A percentile compares a stretch with the other conserved stretches of the same genome.
Evolutionary conservation across 257 asterid species (phyloP).

Genomic region (Nyctanthes arbortristis): DNA sequence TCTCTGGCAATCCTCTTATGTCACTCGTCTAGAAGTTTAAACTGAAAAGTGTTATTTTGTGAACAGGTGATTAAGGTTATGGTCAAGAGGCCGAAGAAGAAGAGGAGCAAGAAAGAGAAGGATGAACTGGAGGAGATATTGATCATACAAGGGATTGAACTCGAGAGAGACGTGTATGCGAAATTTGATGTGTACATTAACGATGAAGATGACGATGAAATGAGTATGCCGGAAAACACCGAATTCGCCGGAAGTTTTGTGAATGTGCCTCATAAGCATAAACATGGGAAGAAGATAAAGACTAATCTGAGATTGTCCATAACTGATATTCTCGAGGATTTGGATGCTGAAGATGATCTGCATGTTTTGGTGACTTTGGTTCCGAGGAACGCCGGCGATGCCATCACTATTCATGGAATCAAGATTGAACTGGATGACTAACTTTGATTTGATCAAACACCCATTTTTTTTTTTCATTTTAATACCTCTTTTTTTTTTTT

Average conservation of each 20-base stretch:
- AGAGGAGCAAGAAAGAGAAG: slow-evolving; percentile 62
- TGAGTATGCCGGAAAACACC: slow-evolving; percentile 43
- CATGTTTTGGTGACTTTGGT: slow-evolving; percentile 67
- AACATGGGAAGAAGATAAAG: slow-evolving; percentile 40
- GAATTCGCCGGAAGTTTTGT: slow-evolving; percentile 75
- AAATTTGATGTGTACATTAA: slow-evolving; percentile 68
- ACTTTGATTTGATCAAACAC: not conserved
- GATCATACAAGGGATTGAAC: slow-evolving; percentile 52
- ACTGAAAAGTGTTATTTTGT: too few species aligned
- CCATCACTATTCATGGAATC: slow-evolving; percentile 38
- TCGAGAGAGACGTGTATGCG: slow-evolving; percentile 45
- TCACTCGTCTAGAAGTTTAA: too few species aligned
- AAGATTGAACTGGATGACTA: slow-evolving; percentile 64
- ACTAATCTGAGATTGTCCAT: slow-evolving; percentile 53
- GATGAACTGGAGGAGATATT: slow-evolving; percentile 61
- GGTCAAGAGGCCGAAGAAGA: slow-evolving; percentile 75
- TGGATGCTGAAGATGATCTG: slow-evolving; percentile 64
- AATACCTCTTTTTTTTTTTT: not conserved
- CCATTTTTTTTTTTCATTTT: not conserved
- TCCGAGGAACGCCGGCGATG: slow-evolving; percentile 47
- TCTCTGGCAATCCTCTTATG: too few species aligned
- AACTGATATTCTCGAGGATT: slow-evolving; percentile 60
- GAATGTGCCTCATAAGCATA: slow-evolving; percentile 62
- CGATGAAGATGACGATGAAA: slow-evolving; percentile 63
- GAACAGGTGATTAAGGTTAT: slow-evolving; percentile 35